These are phyloP conservation scores for Ustilago cynodontis DNA, from an alignment of 1,284 basidiomycete species.

Conservation along the genomic window DNA sequence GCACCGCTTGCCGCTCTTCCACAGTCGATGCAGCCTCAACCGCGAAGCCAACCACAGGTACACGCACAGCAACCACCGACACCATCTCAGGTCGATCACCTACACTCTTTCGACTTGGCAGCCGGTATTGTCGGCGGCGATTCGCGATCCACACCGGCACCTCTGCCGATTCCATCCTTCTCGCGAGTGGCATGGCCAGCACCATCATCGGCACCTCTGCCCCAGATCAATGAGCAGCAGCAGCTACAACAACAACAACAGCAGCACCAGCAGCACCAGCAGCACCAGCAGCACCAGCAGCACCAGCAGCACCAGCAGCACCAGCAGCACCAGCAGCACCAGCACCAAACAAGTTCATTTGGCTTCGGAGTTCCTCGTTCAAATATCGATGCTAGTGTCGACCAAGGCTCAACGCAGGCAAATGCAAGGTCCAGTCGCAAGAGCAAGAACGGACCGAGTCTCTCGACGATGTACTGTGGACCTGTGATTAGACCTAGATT, in stretches of 20 bases:
- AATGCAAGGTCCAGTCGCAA: constrained; percentile 7
- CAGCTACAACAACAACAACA: constrained; percentile 5
- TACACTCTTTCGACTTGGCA: constrained; percentile 26
- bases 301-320: constrained; percentile 21
- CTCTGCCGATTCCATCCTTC: constrained; percentile 39
- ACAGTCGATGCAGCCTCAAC: constrained; percentile 7
- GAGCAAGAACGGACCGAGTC: constrained; percentile 10
- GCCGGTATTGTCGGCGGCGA: constrained; percentile 14
- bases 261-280: no score
- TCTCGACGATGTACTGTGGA: constrained; percentile 38
- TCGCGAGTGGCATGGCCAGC: constrained; percentile 39
- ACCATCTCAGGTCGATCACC: constrained; percentile 13
- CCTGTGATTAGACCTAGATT: constrained; percentile 51
- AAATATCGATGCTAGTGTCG: background rate
- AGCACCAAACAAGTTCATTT: background rate
- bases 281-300: no score
- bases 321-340: constrained; percentile 6
- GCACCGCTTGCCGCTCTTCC: constrained; percentile 20
- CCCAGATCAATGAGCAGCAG: constrained; percentile 12
- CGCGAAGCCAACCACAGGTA: constrained; percentile 2
- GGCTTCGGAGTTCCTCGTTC: background rate
- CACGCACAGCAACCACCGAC: constrained; percentile 11
- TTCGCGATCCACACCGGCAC: constrained; percentile 15
- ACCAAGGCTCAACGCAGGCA: background rate
- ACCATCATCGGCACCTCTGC: constrained; percentile 5